Conservation (phyloP, 1,284 basidiomycete species). For the Cystobasidium slooffiae region DNA sequence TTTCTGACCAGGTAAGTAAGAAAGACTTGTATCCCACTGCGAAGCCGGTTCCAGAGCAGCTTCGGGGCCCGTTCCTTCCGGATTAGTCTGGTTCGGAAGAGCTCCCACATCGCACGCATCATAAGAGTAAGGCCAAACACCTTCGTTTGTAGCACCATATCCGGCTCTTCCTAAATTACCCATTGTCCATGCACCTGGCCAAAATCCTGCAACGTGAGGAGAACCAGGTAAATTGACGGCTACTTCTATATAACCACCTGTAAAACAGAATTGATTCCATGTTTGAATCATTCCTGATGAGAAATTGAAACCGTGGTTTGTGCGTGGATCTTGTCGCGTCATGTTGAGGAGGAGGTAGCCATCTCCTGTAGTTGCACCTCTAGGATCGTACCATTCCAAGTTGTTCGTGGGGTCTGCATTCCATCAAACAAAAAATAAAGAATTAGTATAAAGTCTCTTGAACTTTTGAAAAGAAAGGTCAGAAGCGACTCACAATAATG, state of each 20-base stretch:
- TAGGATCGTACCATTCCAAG: slow-evolving; percentile 37
- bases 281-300: slow-evolving; percentile 41
- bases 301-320: slow-evolving; percentile 37
- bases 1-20: slow-evolving; percentile 62
- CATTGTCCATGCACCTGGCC: slow-evolving; percentile 74
- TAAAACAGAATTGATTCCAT: slow-evolving; percentile 63
- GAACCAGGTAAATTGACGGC: slow-evolving; percentile 78
- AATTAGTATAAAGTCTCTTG: neutral
- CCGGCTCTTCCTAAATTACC: slow-evolving; percentile 78
- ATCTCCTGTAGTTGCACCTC: slow-evolving; percentile 31
- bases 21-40: slow-evolving; percentile 44
- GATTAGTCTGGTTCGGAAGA: slow-evolving; percentile 71
- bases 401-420: slow-evolving; percentile 27
- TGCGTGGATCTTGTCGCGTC: slow-evolving; percentile 21
- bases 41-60: slow-evolving; percentile 47
- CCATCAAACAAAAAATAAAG: neutral
- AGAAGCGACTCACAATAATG: slow-evolving; percentile 70
- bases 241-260: slow-evolving; percentile 73
- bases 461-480: neutral
- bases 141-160: slow-evolving; percentile 78
- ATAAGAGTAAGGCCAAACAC: slow-evolving; percentile 78
- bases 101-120: slow-evolving; percentile 77
- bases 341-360: slow-evolving; percentile 36
- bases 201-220: slow-evolving; percentile 58
- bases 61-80: slow-evolving; percentile 50